Percentiles rank a stretch among this genome's conserved stretches.
Conservation (phyloP, 2,329 filamentous ascomycete species). For the Chrysoporthe deuterocubensis region DNA sequence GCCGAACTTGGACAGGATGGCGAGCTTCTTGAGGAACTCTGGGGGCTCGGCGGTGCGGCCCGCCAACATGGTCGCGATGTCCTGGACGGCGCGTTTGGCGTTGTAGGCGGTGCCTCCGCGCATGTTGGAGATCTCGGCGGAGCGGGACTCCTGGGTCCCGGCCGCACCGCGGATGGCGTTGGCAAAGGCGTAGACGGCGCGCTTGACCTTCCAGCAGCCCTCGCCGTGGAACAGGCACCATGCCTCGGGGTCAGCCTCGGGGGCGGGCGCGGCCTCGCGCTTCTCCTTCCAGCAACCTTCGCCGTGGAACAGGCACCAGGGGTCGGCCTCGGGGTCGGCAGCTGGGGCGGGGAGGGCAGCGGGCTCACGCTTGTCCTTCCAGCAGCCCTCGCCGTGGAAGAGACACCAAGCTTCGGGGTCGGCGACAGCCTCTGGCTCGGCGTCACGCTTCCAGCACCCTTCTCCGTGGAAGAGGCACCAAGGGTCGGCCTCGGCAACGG, state of each 20-base stretch:
- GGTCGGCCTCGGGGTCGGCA: slow-evolving; percentile 23
- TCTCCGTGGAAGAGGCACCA: slow-evolving; percentile 35
- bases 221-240: slow-evolving; percentile 45
- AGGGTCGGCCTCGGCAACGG: slow-evolving; percentile 25
- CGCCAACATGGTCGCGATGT: slow-evolving; percentile 44
- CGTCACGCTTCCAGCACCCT: slow-evolving; percentile 41
- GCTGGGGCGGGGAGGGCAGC: slow-evolving; percentile 24
- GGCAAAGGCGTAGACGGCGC: slow-evolving; percentile 42
- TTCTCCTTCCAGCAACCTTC: slow-evolving; percentile 34
- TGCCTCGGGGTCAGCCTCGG: slow-evolving; percentile 32
- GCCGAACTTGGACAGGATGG: slow-evolving; percentile 35
- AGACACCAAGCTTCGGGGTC: slow-evolving; percentile 37
- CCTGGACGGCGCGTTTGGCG: slow-evolving; percentile 44
- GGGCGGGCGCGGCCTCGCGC: slow-evolving; percentile 29
- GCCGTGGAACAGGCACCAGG: slow-evolving; percentile 24
- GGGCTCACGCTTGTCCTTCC: slow-evolving; percentile 33
- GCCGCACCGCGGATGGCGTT: slow-evolving; percentile 34
- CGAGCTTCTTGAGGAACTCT: slow-evolving; percentile 40
- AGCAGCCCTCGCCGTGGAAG: slow-evolving; percentile 41
- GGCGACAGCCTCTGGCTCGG: slow-evolving; percentile 30
- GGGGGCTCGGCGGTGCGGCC: slow-evolving; percentile 37
- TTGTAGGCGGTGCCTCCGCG: slow-evolving; percentile 42
- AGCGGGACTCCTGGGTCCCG: slow-evolving; percentile 36
- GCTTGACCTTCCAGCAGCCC: slow-evolving; percentile 49
- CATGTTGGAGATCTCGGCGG: slow-evolving; percentile 39